Evolutionary conservation across 2,329 filamentous ascomycete species (phyloP).

Genomic region (Penicillium sp.): DNA sequence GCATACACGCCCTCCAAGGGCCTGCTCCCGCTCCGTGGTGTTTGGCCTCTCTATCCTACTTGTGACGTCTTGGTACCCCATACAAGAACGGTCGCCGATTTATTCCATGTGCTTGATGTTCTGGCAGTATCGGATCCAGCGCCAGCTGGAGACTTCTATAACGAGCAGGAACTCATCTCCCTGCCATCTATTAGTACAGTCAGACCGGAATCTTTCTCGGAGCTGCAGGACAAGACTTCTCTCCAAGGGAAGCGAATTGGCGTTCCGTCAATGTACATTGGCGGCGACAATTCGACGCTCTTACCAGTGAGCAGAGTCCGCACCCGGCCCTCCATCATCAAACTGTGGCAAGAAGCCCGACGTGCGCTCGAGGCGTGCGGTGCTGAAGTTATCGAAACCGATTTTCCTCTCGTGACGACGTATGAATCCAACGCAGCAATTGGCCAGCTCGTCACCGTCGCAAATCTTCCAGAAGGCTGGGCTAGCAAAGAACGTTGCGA

Average conservation of each 20-base stretch:
- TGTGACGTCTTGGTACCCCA: conserved; percentile 57
- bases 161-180: conserved; percentile 48
- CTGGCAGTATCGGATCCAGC: conserved; percentile 46
- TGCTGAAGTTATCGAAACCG: conserved; percentile 33
- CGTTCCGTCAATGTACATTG: conserved; percentile 53
- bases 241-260: conserved; percentile 49
- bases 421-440: conserved; percentile 37
- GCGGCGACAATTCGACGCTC: conserved; percentile 33
- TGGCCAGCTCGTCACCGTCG: conserved; percentile 40
- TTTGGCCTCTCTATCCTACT: conserved; percentile 56
- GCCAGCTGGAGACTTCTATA: conserved; percentile 54
- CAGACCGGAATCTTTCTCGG: conserved; percentile 35
- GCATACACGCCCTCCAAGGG: conserved; percentile 57
- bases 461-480: conserved; percentile 47
- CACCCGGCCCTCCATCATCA: conserved; percentile 40
- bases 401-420: conserved; percentile 33
- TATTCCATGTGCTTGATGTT: conserved; percentile 51
- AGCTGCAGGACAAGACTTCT: conserved; percentile 29
- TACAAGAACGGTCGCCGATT: conserved; percentile 50
- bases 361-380: conserved; percentile 29
- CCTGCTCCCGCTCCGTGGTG: conserved; percentile 51
- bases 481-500: conserved; percentile 47
- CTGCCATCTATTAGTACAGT: conserved; percentile 37
- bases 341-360: conserved; percentile 34
- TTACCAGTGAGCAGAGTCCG: conserved; percentile 38